Percentiles rank a stretch among this genome's conserved stretches.
These are phyloP conservation scores for Psidium friedrichsthalianum DNA, from an alignment of 345 rosid species.

Conservation along the genomic window DNA sequence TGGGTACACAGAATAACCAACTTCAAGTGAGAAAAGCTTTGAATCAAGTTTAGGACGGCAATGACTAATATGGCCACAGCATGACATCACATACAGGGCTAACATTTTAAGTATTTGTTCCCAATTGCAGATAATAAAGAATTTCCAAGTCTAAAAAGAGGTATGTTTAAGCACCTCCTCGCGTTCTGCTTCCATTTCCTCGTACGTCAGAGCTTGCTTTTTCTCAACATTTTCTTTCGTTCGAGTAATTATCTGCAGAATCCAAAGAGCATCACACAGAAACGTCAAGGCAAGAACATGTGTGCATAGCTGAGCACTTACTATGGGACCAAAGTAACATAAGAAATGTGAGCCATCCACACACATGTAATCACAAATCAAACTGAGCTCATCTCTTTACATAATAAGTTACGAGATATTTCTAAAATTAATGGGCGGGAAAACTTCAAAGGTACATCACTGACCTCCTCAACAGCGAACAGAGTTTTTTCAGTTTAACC, in stretches of 20 bases:
- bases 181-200: conserved; percentile 96
- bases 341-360: not conserved
- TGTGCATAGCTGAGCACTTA: not conserved
- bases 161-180: conserved; percentile 46
- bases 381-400: not conserved
- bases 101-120: not conserved
- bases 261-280: not conserved
- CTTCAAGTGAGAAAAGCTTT: not conserved
- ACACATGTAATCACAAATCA: not conserved
- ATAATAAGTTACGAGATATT: not conserved
- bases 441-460: not conserved
- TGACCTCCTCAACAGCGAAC: conserved; percentile 68
- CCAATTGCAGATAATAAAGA: not conserved
- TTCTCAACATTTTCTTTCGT: conserved; percentile 82
- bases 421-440: not conserved
- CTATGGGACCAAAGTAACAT: not conserved
- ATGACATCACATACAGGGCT: not conserved
- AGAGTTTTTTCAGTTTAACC: conserved; percentile 60
- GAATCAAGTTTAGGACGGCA: not conserved
- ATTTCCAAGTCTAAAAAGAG: not conserved
- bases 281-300: not conserved
- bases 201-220: conserved; percentile 91
- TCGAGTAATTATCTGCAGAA: conserved; percentile 47
- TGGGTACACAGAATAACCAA: not conserved
- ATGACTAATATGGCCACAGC: not conserved